Percentiles rank a stretch among this genome's conserved stretches.
Conservation (phyloP, 1,139 yeast species). For the Zhuliangozyma blackwelliae region DNA sequence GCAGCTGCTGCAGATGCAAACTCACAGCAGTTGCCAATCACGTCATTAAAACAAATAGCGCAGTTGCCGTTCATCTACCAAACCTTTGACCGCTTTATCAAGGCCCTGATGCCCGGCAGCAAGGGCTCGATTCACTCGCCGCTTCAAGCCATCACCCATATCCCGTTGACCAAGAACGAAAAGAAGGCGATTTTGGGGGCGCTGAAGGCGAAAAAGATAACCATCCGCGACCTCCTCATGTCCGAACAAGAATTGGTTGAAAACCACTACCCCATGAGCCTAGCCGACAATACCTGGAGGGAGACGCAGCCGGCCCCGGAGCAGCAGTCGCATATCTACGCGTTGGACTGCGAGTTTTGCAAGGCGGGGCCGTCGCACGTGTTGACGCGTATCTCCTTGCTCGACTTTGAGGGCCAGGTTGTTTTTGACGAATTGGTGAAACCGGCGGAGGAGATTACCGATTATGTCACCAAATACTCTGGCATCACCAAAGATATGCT, state of each 20-base stretch:
- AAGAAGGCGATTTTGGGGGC: conserved; percentile 31
- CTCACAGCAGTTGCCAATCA: conserved; percentile 6
- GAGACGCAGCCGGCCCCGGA: conserved; percentile 54
- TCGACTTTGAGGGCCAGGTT: conserved; percentile 57
- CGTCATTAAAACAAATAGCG: conserved; percentile 7
- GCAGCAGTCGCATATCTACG: conserved; percentile 51
- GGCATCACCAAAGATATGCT: conserved; percentile 79
- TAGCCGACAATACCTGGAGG: conserved; percentile 36
- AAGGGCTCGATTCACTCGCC: conserved; percentile 54
- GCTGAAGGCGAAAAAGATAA: conserved; percentile 37
- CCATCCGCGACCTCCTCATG: conserved; percentile 53
- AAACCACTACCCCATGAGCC: conserved; percentile 52
- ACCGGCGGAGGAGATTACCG: conserved; percentile 68
- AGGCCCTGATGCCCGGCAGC: conserved; percentile 59
- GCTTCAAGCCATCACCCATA: conserved; percentile 49
- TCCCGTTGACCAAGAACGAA: conserved; percentile 55
- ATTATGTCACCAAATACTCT: conserved; percentile 77
- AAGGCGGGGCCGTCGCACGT: conserved; percentile 57
- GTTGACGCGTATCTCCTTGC: conserved; percentile 71
- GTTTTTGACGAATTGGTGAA: conserved; percentile 72
- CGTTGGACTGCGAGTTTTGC: conserved; percentile 95
- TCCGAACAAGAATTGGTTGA: conserved; percentile 39
- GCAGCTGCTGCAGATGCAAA: too few relatives aligned
- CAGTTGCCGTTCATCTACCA: conserved; percentile 34
- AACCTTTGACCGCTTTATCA: conserved; percentile 38